phyloP scores from a whole-genome alignment of 129 eudicot genomes.

The Smallanthus sonchifolius region DNA sequence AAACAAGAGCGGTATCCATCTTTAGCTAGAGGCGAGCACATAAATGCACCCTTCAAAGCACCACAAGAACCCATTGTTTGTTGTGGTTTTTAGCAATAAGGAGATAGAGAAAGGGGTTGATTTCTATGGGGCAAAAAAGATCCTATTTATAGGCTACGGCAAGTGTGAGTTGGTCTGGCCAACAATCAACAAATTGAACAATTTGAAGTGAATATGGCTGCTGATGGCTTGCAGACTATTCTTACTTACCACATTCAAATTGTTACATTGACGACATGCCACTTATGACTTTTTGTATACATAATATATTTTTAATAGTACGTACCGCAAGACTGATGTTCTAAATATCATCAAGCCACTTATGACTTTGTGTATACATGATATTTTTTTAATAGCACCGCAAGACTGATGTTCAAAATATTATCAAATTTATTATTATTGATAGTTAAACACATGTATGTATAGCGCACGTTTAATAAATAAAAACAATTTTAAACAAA shows the following conservation, averaged over 20 bases:
- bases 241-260: background rate
- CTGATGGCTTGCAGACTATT: background rate
- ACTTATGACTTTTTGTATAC: constrained; percentile 2
- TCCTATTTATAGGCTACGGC: background rate
- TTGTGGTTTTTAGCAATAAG: background rate
- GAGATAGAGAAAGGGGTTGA: background rate
- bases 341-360: background rate
- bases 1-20: background rate
- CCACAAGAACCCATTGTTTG: constrained; percentile 15
- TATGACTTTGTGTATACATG: too few relatives aligned
- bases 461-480: too few relatives aligned
- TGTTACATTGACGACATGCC: background rate
- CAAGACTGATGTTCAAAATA: too few relatives aligned
- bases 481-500: too few relatives aligned
- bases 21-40: background rate
- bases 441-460: too few relatives aligned
- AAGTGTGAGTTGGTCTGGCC: background rate
- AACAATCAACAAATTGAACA: background rate
- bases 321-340: background rate
- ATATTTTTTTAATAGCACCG: too few relatives aligned
- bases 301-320: background rate
- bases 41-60: background rate
- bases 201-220: background rate
- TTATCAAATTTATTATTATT: too few relatives aligned
- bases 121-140: background rate